Conservation (phyloP, 441 rosid genomes). For the Eruca vesicaria region DNA sequence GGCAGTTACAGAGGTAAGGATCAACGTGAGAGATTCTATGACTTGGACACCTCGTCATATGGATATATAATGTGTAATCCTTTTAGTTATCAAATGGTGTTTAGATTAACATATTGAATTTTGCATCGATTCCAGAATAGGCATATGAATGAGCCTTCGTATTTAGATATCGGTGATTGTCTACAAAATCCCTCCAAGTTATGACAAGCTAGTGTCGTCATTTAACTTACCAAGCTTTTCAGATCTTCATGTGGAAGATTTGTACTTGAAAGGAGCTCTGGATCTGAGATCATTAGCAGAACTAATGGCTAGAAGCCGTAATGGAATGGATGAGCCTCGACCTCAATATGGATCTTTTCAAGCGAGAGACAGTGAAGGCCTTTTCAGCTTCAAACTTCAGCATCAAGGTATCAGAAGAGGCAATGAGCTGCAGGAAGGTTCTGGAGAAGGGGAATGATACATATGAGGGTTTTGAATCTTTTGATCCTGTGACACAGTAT, state of each 20-base stretch:
- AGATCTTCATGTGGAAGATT: constrained; percentile 80
- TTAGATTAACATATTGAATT: too few species aligned
- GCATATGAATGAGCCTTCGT: constrained; percentile 87
- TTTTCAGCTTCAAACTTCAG: constrained; percentile 55
- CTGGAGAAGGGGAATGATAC: constrained; percentile 99
- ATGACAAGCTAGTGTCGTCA: constrained; percentile 77
- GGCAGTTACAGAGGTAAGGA: constrained; percentile 56
- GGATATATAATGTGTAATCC: too few species aligned
- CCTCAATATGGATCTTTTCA: constrained; percentile 91
- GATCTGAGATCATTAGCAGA: constrained; percentile 92
- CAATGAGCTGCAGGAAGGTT: constrained; percentile 98
- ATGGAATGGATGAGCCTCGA: constrained; percentile 83
- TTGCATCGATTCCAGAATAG: too few species aligned
- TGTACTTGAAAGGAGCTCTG: constrained; percentile 83
- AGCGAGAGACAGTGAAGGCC: constrained; percentile 83
- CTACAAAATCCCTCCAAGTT: constrained; percentile 84
- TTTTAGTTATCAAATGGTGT: too few species aligned
- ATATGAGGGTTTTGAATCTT: too few species aligned
- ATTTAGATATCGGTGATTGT: constrained; percentile 89
- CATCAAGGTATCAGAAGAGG: constrained; percentile 84
- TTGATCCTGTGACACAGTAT: too few species aligned
- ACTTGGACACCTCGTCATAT: constrained; percentile 51
- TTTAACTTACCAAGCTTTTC: constrained; percentile 88
- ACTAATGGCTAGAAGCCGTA: constrained; percentile 68
- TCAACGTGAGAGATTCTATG: constrained; percentile 60